Base-by-base conservation (phyloP, 495 filamentous ascomycete species). In the Aspergillus panamensis region DNA sequence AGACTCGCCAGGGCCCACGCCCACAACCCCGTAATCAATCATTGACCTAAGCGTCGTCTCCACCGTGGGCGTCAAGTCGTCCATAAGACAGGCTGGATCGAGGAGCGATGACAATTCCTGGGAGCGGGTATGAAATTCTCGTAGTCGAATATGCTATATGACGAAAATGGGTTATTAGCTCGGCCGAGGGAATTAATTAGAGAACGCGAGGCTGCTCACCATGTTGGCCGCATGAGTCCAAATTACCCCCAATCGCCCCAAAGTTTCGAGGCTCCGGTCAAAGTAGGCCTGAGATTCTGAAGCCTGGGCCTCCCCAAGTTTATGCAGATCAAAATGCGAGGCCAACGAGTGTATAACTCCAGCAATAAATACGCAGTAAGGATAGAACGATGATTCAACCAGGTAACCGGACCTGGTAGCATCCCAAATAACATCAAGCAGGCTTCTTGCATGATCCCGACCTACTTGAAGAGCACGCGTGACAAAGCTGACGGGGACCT, bases 171-270 rank as follows among this genome's bases (percentile, higher is more conserved):
- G 33, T 42, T 19, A n/a, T n/a, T n/a, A n/a, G n/a, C n/a, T n/a
- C n/a, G n/a, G n/a, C n/a, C n/a, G n/a, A n/a, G n/a, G n/a, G n/a
- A n/a, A n/a, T n/a, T n/a, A n/a, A n/a, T n/a, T n/a, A n/a, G n/a
- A n/a, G n/a, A n/a, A n/a, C n/a, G n/a, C n/a, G n/a, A n/a, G n/a
- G n/a, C 5, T 7, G 3, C 64, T 0, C 57, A 67, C 67, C 53
- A 67, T 67, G 30, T 69, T 67, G 1, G 60, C 58, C 10, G 65
- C 65, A 37, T 67, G 67, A 8, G 40, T 39, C 67, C 65, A 69
- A 7, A 61, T 47, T 6, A 32, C 53, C 2, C 47, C 64, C 40
- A 69, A 49, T 48, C 60, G 42, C 6, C 63, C 51, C 13, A 69
- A 37, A 9, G 48, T 32, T 10, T 61, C 51, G 16, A 69, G 29